Evolutionary conservation across 2,329 filamentous ascomycete species (phyloP), one percentile per base, ranked within the genome.

Genomic region (Juglanconis sp.): DNA sequence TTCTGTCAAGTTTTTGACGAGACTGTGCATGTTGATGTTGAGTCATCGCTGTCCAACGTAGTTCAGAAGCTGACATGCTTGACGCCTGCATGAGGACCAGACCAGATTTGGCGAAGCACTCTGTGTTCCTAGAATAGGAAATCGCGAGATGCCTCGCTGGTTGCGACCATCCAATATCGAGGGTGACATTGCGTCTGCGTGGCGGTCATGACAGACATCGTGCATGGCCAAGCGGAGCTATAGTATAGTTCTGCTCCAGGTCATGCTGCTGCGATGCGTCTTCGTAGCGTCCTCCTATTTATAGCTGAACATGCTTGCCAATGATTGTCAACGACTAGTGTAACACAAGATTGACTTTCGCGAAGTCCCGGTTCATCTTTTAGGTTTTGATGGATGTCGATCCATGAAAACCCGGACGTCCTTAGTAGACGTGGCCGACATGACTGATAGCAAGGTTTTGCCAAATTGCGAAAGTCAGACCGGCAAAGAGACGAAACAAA

Each of bases 81-180:
- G 24, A 24, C 24, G 24, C 24, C 24, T 24, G 24, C 24, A 24
- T 24, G 24, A 24, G 24, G 24, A 24, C 24, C 24, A 17, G 3
- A 24, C 9, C 17, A 47, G 44, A 17, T 24, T 38, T 10, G 9
- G 47, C 36, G 35, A 49, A n/a, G 35, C 32, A 30, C 54, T 38
- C 17, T 32, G 47, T 6, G 10, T 32, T 35, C 55, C 47, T 42
- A 57, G 51, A 57, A 51, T 51, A 57, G 55, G 46, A 42, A 24
- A 50, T 42, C 24, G 47, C 30, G 47, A 57, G 36, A 8, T 4
- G 7, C 6, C 9, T 48, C 8, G 51, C 31, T 34, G 47, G 55
- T 57, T 51, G 17, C 36, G 40, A 30, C 44, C 9, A 50, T 34
- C 46, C 36, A 50, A 50, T 42, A 35, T 51, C 35, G 46, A 34